Evolutionary conservation across 306 rosid genomes (phyloP).

Genomic region (Fragaria nilgerrensis): DNA sequence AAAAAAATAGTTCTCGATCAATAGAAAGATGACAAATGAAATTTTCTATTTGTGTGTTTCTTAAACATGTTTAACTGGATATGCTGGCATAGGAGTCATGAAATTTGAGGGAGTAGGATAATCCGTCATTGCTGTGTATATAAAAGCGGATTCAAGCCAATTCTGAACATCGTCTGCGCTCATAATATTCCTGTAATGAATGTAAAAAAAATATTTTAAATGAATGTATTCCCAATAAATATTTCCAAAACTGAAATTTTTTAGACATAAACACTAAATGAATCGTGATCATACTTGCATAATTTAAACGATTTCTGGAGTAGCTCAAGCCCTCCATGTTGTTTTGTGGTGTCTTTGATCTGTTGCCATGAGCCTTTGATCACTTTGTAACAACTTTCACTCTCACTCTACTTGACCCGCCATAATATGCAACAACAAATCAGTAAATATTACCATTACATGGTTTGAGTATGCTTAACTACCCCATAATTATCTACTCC

Average conservation of each 20-base stretch:
- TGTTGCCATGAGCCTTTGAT: conserved; percentile 62
- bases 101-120: conserved; percentile 88
- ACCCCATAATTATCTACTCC: too few relatives aligned
- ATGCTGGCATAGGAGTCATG: conserved; percentile 66
- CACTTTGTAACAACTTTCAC: conserved; percentile 74
- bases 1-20: not conserved
- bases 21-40: too few relatives aligned
- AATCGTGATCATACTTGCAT: conserved; percentile 48
- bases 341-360: conserved; percentile 31
- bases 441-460: too few relatives aligned
- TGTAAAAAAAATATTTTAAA: not conserved
- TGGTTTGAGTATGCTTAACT: too few relatives aligned
- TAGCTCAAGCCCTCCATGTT: conserved; percentile 36
- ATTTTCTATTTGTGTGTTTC: not conserved
- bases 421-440: not conserved
- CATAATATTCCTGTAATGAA: conserved; percentile 23
- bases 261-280: not conserved
- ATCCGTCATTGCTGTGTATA: conserved; percentile 75
- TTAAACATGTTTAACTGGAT: conserved; percentile 70
- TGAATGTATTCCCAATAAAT: not conserved
- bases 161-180: conserved; percentile 13
- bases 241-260: not conserved
- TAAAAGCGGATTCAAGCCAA: conserved; percentile 48
- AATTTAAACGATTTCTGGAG: conserved; percentile 58
- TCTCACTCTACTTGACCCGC: conserved; percentile 50